phyloP scores from a whole-genome alignment of 805 yeast species.

The Soucietia sequanensis region DNA sequence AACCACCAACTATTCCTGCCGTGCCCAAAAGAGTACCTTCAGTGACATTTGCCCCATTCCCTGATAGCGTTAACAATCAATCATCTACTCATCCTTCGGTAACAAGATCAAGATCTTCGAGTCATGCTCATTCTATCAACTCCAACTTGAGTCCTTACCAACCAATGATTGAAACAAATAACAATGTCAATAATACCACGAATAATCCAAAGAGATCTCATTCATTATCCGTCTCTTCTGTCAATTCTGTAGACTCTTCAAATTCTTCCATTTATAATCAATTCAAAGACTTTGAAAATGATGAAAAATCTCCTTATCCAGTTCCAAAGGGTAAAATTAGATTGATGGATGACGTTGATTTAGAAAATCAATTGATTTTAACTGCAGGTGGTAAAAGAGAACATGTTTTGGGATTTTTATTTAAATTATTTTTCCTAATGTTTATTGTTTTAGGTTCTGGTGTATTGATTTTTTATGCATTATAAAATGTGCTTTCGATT shows the following conservation, averaged over 20 bases:
- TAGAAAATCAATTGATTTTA: constrained; percentile 35
- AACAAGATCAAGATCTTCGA: constrained; percentile 12
- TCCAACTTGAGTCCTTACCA: too few relatives aligned
- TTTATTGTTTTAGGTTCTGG: constrained; percentile 31
- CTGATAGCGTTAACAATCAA: too few relatives aligned
- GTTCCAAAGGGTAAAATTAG: constrained; percentile 21
- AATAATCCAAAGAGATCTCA: constrained; percentile 18
- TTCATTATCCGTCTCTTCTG: constrained; percentile 14
- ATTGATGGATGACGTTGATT: constrained; percentile 28
- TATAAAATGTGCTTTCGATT: too few relatives aligned
- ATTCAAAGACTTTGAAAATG: constrained; percentile 2
- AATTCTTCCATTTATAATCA: not conserved
- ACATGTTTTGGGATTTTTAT: constrained; percentile 28
- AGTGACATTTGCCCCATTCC: constrained; percentile 5
- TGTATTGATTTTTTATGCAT: constrained; percentile 35
- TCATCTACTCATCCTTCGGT: constrained; percentile 1
- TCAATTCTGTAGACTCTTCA: constrained; percentile 5
- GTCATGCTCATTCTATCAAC: constrained; percentile 6
- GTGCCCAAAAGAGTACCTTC: constrained; percentile 3
- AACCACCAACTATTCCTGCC: not conserved
- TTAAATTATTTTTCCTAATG: constrained; percentile 28
- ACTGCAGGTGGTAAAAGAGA: constrained; percentile 40
- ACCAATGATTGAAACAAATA: not conserved
- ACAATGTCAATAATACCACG: not conserved
- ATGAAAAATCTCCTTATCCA: constrained; percentile 2